A percentile compares a stretch with the other conserved stretches of the same genome.
These are phyloP conservation scores for Epichloe sp. DNA, from an alignment of 2,329 filamentous ascomycete genomes.

Conservation along the genomic window DNA sequence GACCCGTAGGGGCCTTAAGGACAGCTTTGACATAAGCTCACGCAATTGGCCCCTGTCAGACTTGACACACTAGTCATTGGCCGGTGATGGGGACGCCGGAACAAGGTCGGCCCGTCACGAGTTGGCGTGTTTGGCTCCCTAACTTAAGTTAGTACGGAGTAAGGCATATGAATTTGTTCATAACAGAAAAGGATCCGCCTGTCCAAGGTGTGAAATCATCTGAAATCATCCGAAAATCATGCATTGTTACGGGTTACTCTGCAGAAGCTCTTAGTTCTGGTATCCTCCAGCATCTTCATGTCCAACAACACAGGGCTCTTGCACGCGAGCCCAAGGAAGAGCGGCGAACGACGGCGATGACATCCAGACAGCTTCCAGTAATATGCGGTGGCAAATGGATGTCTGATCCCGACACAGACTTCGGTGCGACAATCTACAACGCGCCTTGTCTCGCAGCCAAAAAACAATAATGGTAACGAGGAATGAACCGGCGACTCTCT, in stretches of 20 bases:
- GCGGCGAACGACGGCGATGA: too few species aligned
- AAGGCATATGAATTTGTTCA: too few species aligned
- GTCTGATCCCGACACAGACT: neutral
- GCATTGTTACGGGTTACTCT: too few species aligned
- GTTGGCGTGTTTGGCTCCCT: neutral
- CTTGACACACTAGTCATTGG: neutral
- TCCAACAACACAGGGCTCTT: neutral
- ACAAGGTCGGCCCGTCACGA: neutral
- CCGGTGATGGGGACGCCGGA: neutral
- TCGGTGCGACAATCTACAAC: neutral
- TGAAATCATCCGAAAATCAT: too few species aligned
- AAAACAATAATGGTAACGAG: neutral
- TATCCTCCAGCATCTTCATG: neutral
- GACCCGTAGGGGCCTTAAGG: neutral
- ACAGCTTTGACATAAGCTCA: slow-evolving; percentile 4
- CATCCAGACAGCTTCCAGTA: too few species aligned
- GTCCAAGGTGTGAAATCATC: too few species aligned
- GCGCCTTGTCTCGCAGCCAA: neutral
- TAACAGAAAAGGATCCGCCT: too few species aligned
- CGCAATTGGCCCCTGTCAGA: slow-evolving; percentile 1
- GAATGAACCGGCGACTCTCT: neutral
- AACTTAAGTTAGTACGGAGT: too few species aligned
- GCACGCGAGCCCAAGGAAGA: too few species aligned
- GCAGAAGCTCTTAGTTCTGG: too few species aligned
- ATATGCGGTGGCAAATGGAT: neutral